These are phyloP conservation scores for Coelastrella sp. DNA, from an alignment of 139 green algal genomes.

Conservation along the genomic window DNA sequence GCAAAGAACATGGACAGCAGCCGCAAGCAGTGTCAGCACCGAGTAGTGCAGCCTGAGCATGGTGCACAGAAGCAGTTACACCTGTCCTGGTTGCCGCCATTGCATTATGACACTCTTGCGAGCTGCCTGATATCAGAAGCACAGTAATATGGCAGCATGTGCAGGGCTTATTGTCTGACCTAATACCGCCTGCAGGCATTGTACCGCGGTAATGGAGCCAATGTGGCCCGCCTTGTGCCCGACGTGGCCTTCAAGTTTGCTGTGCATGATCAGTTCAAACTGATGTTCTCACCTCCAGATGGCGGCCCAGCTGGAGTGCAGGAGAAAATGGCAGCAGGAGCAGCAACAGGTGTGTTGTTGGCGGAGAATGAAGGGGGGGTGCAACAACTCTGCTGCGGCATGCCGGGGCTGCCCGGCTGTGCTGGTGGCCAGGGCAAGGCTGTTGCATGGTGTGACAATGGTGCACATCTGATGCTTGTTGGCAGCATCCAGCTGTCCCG, in stretches of 20 bases:
- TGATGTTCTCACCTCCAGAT: slow-evolving; percentile 71
- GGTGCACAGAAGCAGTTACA: too few relatives aligned
- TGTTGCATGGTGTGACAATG: too few relatives aligned
- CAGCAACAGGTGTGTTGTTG: slow-evolving; percentile 52
- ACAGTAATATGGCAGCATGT: neutral
- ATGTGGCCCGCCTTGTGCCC: slow-evolving; percentile 68
- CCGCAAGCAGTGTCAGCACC: too few relatives aligned
- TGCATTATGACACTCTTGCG: neutral
- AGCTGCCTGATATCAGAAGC: neutral
- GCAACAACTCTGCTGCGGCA: too few relatives aligned
- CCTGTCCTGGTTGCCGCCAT: neutral
- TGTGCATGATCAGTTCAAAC: slow-evolving; percentile 61
- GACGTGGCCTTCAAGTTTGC: slow-evolving; percentile 72
- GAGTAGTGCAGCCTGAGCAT: too few relatives aligned
- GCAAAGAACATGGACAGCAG: too few relatives aligned
- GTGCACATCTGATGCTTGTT: neutral
- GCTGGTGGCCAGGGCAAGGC: too few relatives aligned
- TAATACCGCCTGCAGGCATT: neutral
- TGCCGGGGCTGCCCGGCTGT: too few relatives aligned
- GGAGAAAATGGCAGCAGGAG: slow-evolving; percentile 68
- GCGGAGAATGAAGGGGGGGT: too few relatives aligned
- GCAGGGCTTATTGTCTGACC: neutral
- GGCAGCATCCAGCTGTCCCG: too few relatives aligned
- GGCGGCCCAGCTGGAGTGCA: slow-evolving; percentile 55
- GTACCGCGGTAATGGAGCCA: slow-evolving; percentile 77